Base-by-base conservation (phyloP, 495 filamentous ascomycete genomes). In the Umbilicaria muhlenbergii region DNA sequence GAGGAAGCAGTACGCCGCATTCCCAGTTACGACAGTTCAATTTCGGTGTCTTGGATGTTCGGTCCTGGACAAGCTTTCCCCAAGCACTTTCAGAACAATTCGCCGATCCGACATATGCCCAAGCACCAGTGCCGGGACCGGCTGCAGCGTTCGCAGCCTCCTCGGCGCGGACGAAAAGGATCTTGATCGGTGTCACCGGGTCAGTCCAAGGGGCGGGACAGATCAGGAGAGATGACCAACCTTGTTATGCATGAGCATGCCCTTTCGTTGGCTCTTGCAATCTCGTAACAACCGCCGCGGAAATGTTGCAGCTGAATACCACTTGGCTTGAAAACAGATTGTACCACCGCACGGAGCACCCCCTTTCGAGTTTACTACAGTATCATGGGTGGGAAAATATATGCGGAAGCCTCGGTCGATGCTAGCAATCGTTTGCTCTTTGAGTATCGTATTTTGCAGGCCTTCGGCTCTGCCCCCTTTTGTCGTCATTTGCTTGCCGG, bases 11-110 rank as follows among this genome's bases (percentile, higher is more conserved):
- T 0, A 98, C 86, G 3, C 91, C 91, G 50, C 86, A 95, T 60
- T 98, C 91, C 91, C 91, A 98, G 58, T 96, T 98, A 11, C 83
- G 76, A 55, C 81, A 86, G 44, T 77, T 91, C 15, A 96, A 59
- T 51, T 87, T 94, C 0, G 74, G 71, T 16, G 63, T 47, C 39
- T 78, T 78, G 0, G 70, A 80, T 1, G 47, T 55, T 32, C 69
- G 72, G 40, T 89, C 83, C 42, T 78, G 74, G 34, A 75, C 69
- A 2, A 92, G 61, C 21, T 77, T 79, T 1, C 86, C 86, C 83
- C 91, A 98, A 10, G 91, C 91, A 52, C 81, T 87, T 59, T 94
- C 86, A 0, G 86, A 89, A 7, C 93, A 53, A 59, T 98, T 98
- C 1, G 86, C 84, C 49, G 83, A 91, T 14, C 91, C 91, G n/a